phyloP scores from a whole-genome alignment of 2,329 filamentous ascomycete genomes.

The Mycogone perniciosa region DNA sequence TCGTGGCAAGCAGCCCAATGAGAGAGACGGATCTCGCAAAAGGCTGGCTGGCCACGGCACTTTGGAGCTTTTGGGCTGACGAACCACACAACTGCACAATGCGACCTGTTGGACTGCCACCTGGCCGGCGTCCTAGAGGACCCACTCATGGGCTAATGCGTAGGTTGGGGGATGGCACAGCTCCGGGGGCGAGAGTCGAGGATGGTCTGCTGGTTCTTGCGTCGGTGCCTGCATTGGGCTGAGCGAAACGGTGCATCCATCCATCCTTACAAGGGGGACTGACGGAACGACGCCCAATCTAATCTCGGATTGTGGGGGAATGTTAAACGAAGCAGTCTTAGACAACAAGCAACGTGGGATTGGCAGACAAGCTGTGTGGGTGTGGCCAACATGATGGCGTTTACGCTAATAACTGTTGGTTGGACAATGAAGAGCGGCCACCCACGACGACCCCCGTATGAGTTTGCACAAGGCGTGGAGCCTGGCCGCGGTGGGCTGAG shows the following conservation, averaged over 20 bases:
- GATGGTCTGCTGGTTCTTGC: background rate
- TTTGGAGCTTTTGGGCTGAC: conserved; percentile 1
- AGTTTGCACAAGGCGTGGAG: too few relatives aligned
- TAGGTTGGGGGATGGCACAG: background rate
- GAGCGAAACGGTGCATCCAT: background rate
- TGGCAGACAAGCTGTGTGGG: background rate
- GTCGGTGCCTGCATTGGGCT: conserved; percentile 12
- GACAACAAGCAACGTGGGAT: background rate
- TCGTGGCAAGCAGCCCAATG: conserved; percentile 9
- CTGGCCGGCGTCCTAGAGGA: background rate
- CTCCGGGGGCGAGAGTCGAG: background rate
- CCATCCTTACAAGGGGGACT: background rate
- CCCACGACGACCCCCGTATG: too few relatives aligned
- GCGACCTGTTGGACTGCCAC: background rate
- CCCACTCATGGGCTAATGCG: background rate
- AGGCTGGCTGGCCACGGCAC: conserved; percentile 3
- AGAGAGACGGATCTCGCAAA: conserved; percentile 8
- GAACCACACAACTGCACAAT: conserved; percentile 2
- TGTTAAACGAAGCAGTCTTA: background rate
- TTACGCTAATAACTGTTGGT: conserved; percentile 5
- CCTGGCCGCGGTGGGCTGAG: too few relatives aligned
- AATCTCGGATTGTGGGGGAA: background rate
- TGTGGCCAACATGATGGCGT: conserved; percentile 4
- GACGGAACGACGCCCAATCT: background rate
- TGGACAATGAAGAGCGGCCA: background rate